Evolutionary conservation across 257 asterid species (phyloP), one percentile per base, ranked within the genome.

Genomic region (Ligustrum vulgare): DNA sequence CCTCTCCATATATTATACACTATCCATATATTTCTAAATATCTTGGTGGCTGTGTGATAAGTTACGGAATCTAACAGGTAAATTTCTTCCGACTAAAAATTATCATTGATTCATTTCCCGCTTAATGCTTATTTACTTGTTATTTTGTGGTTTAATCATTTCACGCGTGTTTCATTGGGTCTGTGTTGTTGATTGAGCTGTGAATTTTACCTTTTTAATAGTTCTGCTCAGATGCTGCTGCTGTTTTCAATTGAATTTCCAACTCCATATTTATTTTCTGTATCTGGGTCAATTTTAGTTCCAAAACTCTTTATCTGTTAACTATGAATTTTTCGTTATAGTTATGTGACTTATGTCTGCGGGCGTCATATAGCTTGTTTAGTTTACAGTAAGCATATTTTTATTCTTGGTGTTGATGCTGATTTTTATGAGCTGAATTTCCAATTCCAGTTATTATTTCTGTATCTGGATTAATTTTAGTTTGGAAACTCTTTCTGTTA

Each of bases 41-140:
- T 16, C 22, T 18, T 67, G 49, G 37, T 67, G 37, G 49, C 43
- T 8, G 41, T 28, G 31, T 28, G 35, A 67, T 64, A 67, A 22
- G 18, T 39, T 11, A 34, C 18, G 16, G 31, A 25, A 31, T 41
- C 54, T 20, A 41, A 28, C 62, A 28, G 78, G 72, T 79, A 35
- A 72, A 67, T 11, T 43, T 43, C 49, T 43, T 11, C 49, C 49
- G 49, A 12, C 3, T 43, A 11, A 11, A 43, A 11, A 11, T 43
- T 12, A 43, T 43, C 49, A 37, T 37, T 4, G 43, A 37, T 37
- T 37, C 43, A 12, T 43, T 43, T 43, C 49, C 16, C 16, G 18
- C 49, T 43, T 43, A 43, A 43, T 43, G 49, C 12, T 43, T 43
- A 4, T 70, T 47, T 25, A 81, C 32, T 73, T 35, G 63, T 49